Evolutionary conservation across 176 grass and related monocot genomes (phyloP).

Genomic region (Carex littledalei): DNA sequence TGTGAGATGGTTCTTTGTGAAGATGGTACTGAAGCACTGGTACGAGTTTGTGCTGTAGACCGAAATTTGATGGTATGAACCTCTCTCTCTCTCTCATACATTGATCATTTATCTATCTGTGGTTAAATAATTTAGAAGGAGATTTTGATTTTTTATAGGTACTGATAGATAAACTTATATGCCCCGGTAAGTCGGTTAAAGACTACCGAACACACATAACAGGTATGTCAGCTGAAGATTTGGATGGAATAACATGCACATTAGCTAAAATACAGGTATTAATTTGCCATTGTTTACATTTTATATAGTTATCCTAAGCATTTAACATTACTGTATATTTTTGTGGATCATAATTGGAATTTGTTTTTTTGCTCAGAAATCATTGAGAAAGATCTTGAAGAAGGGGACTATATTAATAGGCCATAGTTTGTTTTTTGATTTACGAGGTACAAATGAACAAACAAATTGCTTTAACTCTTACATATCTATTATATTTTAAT

Average conservation of each 20-base stretch:
- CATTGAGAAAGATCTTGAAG: conserved; percentile 65
- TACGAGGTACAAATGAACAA: conserved; percentile 45
- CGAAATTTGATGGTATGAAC: conserved; percentile 52
- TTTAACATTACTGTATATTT: conserved; percentile 3
- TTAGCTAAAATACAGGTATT: conserved; percentile 71
- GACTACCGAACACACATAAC: conserved; percentile 85
- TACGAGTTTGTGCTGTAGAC: conserved; percentile 69
- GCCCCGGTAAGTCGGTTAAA: conserved; percentile 51
- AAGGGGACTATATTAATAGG: conserved; percentile 82
- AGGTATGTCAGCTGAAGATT: conserved; percentile 70
- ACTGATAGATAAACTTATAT: conserved; percentile 59
- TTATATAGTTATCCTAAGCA: background rate
- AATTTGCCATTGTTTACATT: background rate
- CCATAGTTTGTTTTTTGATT: conserved; percentile 83
- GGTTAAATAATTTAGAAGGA: background rate
- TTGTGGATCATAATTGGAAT: background rate
- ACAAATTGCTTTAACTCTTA: background rate
- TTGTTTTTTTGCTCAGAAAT: conserved; percentile 52
- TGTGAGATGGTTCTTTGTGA: conserved; percentile 97
- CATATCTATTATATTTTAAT: background rate
- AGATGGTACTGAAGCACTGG: conserved; percentile 73
- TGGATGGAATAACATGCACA: conserved; percentile 58
- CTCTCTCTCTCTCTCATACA: background rate
- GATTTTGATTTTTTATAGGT: conserved; percentile 32
- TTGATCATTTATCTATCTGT: background rate